Evolutionary conservation across 192 early-diverging fungal genomes (phyloP), one percentile per base, ranked within the genome.

Genomic region (Spizellomyces punctatus): DNA sequence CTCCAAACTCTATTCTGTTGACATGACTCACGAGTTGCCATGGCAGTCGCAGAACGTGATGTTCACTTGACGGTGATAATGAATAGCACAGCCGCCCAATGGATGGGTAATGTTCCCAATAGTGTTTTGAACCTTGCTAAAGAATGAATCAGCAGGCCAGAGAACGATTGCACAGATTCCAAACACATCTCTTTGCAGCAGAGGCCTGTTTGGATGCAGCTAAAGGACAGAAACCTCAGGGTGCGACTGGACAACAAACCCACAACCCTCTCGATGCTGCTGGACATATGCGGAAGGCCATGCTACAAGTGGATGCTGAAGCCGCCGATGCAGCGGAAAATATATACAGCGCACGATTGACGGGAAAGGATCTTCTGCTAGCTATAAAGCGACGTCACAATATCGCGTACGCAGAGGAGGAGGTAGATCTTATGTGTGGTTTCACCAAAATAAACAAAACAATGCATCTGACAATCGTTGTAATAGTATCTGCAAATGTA

Each of bases 121-220:
- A 36, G 27, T 36, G 27, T 36, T 2, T 36, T 36, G 27, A 3
- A 36, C 27, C 27, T 36, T 36, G 27, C 27, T 36, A 36, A 36
- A 36, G 27, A 14, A 61, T 61, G 59, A 22, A 61, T 14, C 14
- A 61, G 14, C 12, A 61, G 4, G 22, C 12, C 59, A 12, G 2
- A 22, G 59, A 12, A 14, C 59, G 59, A 14, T 22, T 61, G 12
- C 59, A 61, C 59, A 12, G 12, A 14, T 61, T 61, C 59, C 59
- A 61, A 22, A 19, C 21, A 1, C 41, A 42, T 42, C 41, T 61
- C 2, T 61, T 61, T 61, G 59, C 59, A 12, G 59, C 59, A 12
- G 59, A 61, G 4, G 22, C 14, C 22, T 61, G 59, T 61, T 0
- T 61, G 16, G 59, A 19, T 14, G 59, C 14, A 14, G 19, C 59